phyloP scores from a whole-genome alignment of 179 eudicot genomes.

The Actinidia chinensis region DNA sequence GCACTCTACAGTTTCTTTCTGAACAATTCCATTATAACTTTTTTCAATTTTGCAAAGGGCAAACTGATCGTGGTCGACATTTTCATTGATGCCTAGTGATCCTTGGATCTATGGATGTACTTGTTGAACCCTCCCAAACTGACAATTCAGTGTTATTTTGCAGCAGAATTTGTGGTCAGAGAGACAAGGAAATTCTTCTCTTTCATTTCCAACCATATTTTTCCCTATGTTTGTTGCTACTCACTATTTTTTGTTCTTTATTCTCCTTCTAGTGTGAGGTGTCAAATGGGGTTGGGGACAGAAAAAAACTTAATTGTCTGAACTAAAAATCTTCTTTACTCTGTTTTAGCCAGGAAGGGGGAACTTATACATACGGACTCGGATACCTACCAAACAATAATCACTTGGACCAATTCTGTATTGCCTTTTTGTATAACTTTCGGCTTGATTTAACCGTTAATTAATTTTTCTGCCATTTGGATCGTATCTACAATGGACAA shows the following conservation, averaged over 20 bases:
- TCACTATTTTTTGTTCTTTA: background rate
- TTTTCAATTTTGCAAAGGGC: too few species aligned
- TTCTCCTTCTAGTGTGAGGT: constrained; percentile 1
- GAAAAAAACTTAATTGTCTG: background rate
- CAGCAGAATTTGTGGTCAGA: background rate
- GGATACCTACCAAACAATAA: constrained; percentile 76
- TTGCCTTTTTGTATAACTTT: constrained; percentile 30
- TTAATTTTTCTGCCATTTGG: background rate
- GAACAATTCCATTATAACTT: too few species aligned
- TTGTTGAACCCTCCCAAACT: background rate
- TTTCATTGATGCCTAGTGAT: background rate
- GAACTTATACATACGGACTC: constrained; percentile 56
- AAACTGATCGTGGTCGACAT: too few species aligned
- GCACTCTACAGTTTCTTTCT: too few species aligned
- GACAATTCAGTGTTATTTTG: background rate
- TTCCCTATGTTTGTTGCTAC: constrained; percentile 8
- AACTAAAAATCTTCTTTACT: constrained; percentile 6
- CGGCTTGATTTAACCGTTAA: background rate
- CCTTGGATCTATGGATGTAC: background rate
- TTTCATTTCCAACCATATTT: background rate
- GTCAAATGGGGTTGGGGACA: background rate
- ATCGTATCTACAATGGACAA: background rate
- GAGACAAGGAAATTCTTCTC: background rate
- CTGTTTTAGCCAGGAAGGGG: constrained; percentile 44
- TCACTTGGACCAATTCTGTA: constrained; percentile 67